Evolutionary conservation across 306 rosid genomes (phyloP).

Genomic region (Astragalus membranaceus): DNA sequence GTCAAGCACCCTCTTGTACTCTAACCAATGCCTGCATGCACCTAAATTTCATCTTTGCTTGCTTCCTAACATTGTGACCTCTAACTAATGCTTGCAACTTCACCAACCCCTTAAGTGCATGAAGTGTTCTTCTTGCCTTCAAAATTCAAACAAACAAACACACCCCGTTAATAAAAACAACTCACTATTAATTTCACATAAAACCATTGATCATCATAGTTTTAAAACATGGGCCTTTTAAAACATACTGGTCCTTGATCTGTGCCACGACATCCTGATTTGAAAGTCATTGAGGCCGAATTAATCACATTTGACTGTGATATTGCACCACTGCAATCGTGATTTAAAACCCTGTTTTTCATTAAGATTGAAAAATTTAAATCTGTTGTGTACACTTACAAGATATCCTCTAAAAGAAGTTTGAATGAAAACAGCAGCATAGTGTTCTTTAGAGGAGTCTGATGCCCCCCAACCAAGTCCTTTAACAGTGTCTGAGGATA

Average conservation of each 20-base stretch:
- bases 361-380: background rate
- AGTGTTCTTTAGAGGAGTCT: slow-evolving; percentile 32
- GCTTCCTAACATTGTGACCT: slow-evolving; percentile 93
- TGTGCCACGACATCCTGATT: no score
- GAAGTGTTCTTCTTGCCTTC: slow-evolving; percentile 90
- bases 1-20: slow-evolving; percentile 84
- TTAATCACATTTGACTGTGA: no score
- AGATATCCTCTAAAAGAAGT: slow-evolving; percentile 90
- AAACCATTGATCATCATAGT: no score
- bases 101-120: slow-evolving; percentile 87
- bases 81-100: slow-evolving; percentile 94
- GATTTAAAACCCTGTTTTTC: no score
- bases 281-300: no score
- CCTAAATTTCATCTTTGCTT: slow-evolving; percentile 83
- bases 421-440: slow-evolving; percentile 63
- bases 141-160: background rate
- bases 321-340: no score
- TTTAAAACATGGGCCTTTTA: no score
- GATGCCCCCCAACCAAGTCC: slow-evolving; percentile 1
- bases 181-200: no score
- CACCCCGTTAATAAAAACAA: background rate
- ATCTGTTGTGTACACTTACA: slow-evolving; percentile 39
- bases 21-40: slow-evolving; percentile 95
- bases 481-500: slow-evolving; percentile 16
- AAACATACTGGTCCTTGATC: no score